Conservation (phyloP, 176 grass and related monocot genomes). For the Juncus effusus region DNA sequence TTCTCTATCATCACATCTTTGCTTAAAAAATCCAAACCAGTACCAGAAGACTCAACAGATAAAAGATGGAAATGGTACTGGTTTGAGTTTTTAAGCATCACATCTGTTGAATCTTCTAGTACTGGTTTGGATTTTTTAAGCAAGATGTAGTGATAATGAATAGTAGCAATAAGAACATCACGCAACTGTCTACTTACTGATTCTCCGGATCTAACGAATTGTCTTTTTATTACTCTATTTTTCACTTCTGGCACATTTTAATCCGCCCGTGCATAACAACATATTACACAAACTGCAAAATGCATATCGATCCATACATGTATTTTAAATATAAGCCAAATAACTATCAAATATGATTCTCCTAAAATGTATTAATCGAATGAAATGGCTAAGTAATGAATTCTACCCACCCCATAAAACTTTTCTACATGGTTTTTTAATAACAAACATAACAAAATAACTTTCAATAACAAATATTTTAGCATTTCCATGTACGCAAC, state of each 20-base stretch:
- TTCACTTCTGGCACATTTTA: conserved; percentile 6
- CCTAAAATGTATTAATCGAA: too few relatives aligned
- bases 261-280: not conserved
- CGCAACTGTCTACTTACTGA: not conserved
- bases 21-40: not conserved
- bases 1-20: not conserved
- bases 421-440: too few relatives aligned
- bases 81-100: not conserved
- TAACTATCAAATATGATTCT: not conserved
- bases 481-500: too few relatives aligned
- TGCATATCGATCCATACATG: not conserved
- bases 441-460: too few relatives aligned
- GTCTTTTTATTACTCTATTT: conserved; percentile 2
- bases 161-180: not conserved
- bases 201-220: conserved; percentile 6
- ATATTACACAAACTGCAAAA: not conserved
- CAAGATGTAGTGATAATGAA: not conserved
- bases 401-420: too few relatives aligned
- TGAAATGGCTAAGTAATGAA: too few relatives aligned
- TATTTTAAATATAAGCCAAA: conserved; percentile 1
- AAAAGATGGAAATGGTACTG: not conserved
- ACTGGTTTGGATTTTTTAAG: not conserved
- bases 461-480: too few relatives aligned
- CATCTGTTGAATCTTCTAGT: not conserved
- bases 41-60: not conserved